Evolutionary conservation across 75 land plant species (phyloP), one percentile per base, ranked within the genome.

Genomic region (Chamaecyparis obtusa): DNA sequence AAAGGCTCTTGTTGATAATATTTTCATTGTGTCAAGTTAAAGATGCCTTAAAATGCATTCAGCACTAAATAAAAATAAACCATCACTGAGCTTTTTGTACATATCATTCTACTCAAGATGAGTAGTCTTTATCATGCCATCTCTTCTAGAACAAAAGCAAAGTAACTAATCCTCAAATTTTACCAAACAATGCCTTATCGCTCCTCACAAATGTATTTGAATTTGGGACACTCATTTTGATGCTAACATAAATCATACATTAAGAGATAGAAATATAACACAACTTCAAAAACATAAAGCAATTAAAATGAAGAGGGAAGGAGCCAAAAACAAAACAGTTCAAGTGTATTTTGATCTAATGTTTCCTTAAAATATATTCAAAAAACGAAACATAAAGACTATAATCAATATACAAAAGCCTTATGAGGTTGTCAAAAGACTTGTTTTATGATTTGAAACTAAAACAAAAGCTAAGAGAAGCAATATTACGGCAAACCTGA

Each of bases 401-500:
- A 86, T 19, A 86, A 41, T 75, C 46, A 69, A 84, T 43, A 36
- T 74, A 37, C 5, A 71, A 9, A 41, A 86, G 30, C 80, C 77
- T 56, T 24, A 4, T 8, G 21, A 36, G 86, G 33, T 35, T 41
- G 24, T 67, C 86, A 85, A 76, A 49, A 72, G 5, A 67, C 27
- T 39, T 33, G 44, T 35, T 85, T n/a, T 21, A 83, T 83, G 2
- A 39, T 30, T 57, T 44, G 48, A 81, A 44, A 46, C 16, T 46
- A 44, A 24, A 81, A 81, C 83, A 9, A 81, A n/a, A 44, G 24
- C 44, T n/a, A 81, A 81, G 19, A 24, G 56, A 30, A 27, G 9
- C 44, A 69, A 11, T 36, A 37, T 21, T 43, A 10, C 24, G n/a
- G 41, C 75, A 84, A 83, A 97, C 99, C 99, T 98, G 83, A 98